These are phyloP conservation scores for Penicillium waksmanii DNA, from an alignment of 495 filamentous ascomycete genomes.

Conservation along the genomic window DNA sequence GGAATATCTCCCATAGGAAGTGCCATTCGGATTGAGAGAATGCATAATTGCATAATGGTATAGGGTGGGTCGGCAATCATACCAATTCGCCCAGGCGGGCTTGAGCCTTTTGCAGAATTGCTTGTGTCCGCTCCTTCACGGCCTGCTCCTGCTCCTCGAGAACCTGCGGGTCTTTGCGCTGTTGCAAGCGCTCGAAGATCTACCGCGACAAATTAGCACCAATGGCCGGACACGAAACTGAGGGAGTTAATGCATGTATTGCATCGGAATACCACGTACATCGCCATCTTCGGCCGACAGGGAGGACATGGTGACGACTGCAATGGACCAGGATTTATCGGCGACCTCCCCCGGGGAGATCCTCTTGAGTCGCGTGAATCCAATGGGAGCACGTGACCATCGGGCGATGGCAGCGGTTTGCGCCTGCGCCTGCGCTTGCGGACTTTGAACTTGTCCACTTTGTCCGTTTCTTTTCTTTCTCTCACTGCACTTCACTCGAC, in stretches of 20 bases:
- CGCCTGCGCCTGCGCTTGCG: not conserved
- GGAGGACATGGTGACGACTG: constrained; percentile 48
- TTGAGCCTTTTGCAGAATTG: constrained; percentile 69
- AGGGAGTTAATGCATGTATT: not conserved
- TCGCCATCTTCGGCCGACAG: constrained; percentile 49
- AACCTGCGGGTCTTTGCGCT: constrained; percentile 62
- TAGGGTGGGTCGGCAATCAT: constrained; percentile 16
- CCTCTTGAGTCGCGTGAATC: constrained; percentile 23
- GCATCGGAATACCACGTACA: constrained; percentile 24
- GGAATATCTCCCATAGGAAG: too few species aligned
- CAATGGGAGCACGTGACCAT: constrained; percentile 32
- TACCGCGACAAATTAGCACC: constrained; percentile 26
- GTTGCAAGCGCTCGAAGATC: constrained; percentile 70
- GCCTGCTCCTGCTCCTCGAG: constrained; percentile 64
- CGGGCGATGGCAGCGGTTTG: constrained; percentile 1
- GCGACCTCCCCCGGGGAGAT: constrained; percentile 6
- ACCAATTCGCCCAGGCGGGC: constrained; percentile 60
- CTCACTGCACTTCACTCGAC: not conserved
- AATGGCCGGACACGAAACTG: constrained; percentile 5
- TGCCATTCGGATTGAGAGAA: not conserved
- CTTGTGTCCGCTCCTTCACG: constrained; percentile 62
- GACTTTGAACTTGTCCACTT: not conserved
- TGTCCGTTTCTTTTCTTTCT: not conserved
- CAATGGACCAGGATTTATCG: constrained; percentile 37
- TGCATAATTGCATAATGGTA: not conserved